These are phyloP conservation scores for Obelidium mucronatum DNA, from an alignment of 192 early-diverging fungal species.

Conservation along the genomic window DNA sequence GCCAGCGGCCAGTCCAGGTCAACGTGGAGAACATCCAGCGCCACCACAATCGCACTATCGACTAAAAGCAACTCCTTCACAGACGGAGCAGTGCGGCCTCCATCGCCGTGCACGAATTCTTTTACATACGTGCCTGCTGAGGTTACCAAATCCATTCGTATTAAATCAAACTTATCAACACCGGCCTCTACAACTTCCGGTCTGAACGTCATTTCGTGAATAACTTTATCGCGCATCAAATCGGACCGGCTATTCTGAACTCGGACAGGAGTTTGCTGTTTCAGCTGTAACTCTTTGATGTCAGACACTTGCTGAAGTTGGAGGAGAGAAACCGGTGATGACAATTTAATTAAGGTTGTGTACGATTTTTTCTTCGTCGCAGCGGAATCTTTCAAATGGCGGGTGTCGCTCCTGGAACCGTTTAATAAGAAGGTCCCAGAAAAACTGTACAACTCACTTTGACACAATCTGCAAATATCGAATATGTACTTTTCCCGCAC, in stretches of 20 bases:
- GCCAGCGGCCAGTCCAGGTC: conserved; percentile 85
- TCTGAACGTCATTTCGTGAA: conserved; percentile 44
- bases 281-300: conserved; percentile 41
- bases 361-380: conserved; percentile 58
- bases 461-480: conserved; percentile 46
- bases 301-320: conserved; percentile 29
- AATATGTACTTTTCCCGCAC: conserved; percentile 41
- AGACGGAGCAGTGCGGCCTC: conserved; percentile 84
- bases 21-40: conserved; percentile 86
- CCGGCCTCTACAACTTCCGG: conserved; percentile 10
- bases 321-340: conserved; percentile 25
- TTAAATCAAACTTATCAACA: not conserved
- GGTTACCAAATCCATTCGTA: conserved; percentile 75
- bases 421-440: not conserved
- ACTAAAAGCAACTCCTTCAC: conserved; percentile 65
- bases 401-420: conserved; percentile 43
- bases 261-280: conserved; percentile 59
- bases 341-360: conserved; percentile 39
- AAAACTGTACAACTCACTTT: conserved; percentile 36
- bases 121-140: conserved; percentile 93
- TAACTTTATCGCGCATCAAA: conserved; percentile 51
- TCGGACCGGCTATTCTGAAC: conserved; percentile 52
- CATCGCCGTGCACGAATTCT: conserved; percentile 94
- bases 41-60: conserved; percentile 73
- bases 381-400: conserved; percentile 51